A percentile compares a stretch with the other conserved stretches of the same genome.
These are phyloP conservation scores for Linum tenue DNA, from an alignment of 345 rosid species.

Conservation along the genomic window DNA sequence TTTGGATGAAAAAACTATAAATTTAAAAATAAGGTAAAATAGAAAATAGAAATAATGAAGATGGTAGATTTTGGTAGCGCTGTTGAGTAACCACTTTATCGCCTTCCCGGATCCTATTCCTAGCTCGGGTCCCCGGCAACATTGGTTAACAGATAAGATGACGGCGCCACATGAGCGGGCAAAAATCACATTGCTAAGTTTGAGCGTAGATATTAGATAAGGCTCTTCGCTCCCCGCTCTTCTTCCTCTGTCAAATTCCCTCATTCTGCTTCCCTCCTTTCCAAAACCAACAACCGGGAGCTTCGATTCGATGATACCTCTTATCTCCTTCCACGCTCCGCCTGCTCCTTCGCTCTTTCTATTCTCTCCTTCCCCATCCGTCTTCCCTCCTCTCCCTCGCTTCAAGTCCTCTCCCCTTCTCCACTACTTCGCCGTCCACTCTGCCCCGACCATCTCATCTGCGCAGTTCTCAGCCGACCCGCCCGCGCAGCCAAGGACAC, in stretches of 20 bases:
- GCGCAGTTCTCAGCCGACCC: slow-evolving; percentile 14
- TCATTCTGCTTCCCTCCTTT: neutral
- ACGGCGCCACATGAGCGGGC: too few species aligned
- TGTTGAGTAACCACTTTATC: too few species aligned
- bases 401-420: slow-evolving; percentile 20
- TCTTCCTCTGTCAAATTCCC: neutral
- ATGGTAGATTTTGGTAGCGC: too few species aligned
- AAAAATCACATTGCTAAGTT: too few species aligned
- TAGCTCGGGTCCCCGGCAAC: too few species aligned
- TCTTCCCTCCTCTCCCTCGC: slow-evolving; percentile 13
- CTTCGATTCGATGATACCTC: slow-evolving; percentile 25
- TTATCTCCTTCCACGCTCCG: slow-evolving; percentile 18
- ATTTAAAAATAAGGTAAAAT: too few species aligned
- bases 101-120: too few species aligned
- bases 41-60: too few species aligned
- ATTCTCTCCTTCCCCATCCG: slow-evolving; percentile 17
- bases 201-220: too few species aligned
- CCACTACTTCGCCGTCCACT: slow-evolving; percentile 22
- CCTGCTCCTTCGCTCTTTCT: slow-evolving; percentile 1
- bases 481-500: slow-evolving; percentile 45
- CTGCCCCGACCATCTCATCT: slow-evolving; percentile 29
- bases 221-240: neutral
- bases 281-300: neutral
- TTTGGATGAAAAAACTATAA: too few species aligned
- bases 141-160: too few species aligned